Evolutionary conservation across 352 stramenopile genomes (phyloP), one percentile per base, ranked within the genome.

Genomic region (Globisporangium yorkense): DNA sequence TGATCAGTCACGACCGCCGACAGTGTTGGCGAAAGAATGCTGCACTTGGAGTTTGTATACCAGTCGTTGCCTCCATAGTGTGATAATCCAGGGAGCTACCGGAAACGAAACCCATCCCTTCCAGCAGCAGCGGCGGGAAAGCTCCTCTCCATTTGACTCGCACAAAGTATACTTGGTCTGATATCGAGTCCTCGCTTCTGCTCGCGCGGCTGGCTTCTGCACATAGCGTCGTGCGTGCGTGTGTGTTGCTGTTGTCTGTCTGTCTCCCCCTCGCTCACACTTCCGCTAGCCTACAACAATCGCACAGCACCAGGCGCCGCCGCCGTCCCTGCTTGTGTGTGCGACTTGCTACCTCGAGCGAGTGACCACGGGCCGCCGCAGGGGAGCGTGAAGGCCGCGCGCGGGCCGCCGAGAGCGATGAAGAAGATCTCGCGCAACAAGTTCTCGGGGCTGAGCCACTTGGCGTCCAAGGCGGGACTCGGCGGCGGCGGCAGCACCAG

Each of bases 361-460:
- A 41, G 35, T 41, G 35, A 18, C 37, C 37, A 43, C 37, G 37
- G 33, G 33, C 33, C 37, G 37, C 37, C 37, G 37, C 37, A 3
- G 13, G 2, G 12, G 12, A 6, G 12, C 37, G 37, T 13, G 12
- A 16, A 37, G 33, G 33, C 33, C 9, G 29, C 35, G 24, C 49
- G 29, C 49, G 59, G 46, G 62, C 54, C 56, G 15, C 5, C 7
- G 29, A 10, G 18, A 13, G 15, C 37, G 43, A 89, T 88, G 77
- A 87, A 84, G 68, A 88, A 88, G 54, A 83, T 85, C 60, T 72
- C 75, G 31, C 72, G 75, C 49, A 90, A 84, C 62, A 87, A 87
- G 54, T 87, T 87, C 62, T 68, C 66, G 47, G 65, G 64, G 56
- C 65, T 77, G 18, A 72, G 66, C 44, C 61, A 74, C 58, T 57